Percentiles rank a stretch among this genome's conserved stretches.
Conservation (phyloP, 768 basidiomycete genomes). For the Scleroderma citrinum region DNA sequence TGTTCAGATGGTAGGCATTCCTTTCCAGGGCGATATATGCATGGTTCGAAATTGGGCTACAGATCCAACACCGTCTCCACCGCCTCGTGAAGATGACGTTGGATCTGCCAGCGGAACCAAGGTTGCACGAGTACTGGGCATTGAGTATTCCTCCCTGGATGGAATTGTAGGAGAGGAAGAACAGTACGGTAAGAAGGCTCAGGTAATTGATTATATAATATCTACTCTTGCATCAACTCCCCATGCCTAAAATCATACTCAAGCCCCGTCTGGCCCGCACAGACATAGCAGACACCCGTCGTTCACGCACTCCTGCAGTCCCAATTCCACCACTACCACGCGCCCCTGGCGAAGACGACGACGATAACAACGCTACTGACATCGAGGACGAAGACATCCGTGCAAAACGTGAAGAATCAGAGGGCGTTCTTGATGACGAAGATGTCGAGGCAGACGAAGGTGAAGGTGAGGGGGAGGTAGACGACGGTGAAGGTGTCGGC, state of each 20-base stretch:
- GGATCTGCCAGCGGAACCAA: too few relatives aligned
- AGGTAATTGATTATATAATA: too few relatives aligned
- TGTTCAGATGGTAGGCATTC: too few relatives aligned
- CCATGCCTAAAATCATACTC: constrained; percentile 34
- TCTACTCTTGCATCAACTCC: too few relatives aligned
- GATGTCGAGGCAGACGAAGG: constrained; percentile 26
- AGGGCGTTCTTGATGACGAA: constrained; percentile 25
- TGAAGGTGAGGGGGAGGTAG: constrained; percentile 23
- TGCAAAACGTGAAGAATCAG: constrained; percentile 27
- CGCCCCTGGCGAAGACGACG: constrained; percentile 4
- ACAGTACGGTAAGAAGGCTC: too few relatives aligned
- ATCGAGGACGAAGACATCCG: constrained; percentile 19
- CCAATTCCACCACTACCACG: constrained; percentile 12
- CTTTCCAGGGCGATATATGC: too few relatives aligned
- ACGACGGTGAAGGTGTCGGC: constrained; percentile 24
- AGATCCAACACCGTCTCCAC: too few relatives aligned
- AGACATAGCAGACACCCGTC: constrained; percentile 21
- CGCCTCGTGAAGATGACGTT: too few relatives aligned
- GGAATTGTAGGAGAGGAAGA: too few relatives aligned
- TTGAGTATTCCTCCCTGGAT: too few relatives aligned
- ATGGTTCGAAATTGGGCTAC: too few relatives aligned
- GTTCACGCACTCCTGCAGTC: constrained; percentile 17
- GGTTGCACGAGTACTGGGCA: too few relatives aligned
- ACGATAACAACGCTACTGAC: constrained; percentile 13
- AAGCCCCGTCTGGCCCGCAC: constrained; percentile 30